Percentiles rank a stretch among this genome's conserved stretches.
Evolutionary conservation across 345 rosid species (phyloP).

Genomic region (Raphanus sativus): DNA sequence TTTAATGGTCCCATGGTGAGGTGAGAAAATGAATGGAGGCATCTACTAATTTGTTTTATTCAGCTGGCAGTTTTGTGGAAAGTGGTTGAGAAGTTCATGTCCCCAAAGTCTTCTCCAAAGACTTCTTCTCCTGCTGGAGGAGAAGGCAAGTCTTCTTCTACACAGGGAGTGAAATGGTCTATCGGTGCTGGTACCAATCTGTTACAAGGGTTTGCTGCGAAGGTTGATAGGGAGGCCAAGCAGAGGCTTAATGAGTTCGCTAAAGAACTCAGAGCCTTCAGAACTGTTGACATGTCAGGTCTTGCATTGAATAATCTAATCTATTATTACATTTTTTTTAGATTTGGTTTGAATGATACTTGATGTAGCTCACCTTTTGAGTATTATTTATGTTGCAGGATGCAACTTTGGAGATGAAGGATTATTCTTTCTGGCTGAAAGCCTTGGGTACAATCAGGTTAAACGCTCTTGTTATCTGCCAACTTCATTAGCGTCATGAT

Average conservation of each 20-base stretch:
- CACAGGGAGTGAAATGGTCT: constrained; percentile 73
- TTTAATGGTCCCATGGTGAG: no score
- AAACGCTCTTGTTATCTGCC: constrained; percentile 24
- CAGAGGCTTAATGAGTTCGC: constrained; percentile 83
- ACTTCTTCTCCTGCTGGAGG: constrained; percentile 35
- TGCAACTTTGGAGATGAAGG: constrained; percentile 96
- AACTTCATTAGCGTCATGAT: not conserved
- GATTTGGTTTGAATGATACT: no score
- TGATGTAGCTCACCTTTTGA: no score
- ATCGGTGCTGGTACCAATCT: constrained; percentile 79
- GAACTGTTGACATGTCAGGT: constrained; percentile 93
- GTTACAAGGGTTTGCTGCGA: constrained; percentile 60
- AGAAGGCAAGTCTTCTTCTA: constrained; percentile 49
- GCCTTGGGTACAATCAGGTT: constrained; percentile 93
- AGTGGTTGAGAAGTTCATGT: constrained; percentile 67
- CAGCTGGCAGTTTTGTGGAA: constrained; percentile 98
- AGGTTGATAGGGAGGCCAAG: constrained; percentile 69
- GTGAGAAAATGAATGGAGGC: no score
- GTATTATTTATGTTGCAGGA: constrained; percentile 51
- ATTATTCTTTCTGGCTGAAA: constrained; percentile 75
- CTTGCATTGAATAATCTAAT: no score
- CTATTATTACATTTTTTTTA: no score
- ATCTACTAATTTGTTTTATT: constrained; percentile 57
- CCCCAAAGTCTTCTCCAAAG: no score
- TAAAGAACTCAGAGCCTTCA: constrained; percentile 69